Evolutionary conservation across 176 grass and related monocot species (phyloP).

Genomic region (Triticum timopheevii): DNA sequence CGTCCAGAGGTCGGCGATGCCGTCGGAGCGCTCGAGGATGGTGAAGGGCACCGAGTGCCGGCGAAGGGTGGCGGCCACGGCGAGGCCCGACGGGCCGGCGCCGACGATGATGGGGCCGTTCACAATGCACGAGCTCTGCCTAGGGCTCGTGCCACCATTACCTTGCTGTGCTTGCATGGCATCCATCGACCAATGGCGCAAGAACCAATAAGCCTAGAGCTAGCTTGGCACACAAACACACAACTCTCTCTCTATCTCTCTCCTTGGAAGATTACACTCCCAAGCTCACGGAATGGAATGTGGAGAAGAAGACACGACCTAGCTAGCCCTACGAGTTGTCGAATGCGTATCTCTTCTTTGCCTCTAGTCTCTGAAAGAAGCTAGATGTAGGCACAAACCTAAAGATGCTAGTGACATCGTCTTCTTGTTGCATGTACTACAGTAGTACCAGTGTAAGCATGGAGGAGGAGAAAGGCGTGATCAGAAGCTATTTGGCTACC

Average conservation of each 20-base stretch:
- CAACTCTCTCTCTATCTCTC: neutral
- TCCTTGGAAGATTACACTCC: neutral
- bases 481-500: constrained; percentile 30
- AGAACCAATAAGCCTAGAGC: neutral
- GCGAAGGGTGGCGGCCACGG: constrained; percentile 77
- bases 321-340: neutral
- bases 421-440: constrained; percentile 46
- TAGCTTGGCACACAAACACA: constrained; percentile 10
- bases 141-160: constrained; percentile 7
- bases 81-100: constrained; percentile 82
- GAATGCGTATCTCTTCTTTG: neutral
- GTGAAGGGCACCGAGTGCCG: constrained; percentile 52
- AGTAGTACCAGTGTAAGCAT: constrained; percentile 44
- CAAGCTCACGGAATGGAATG: constrained; percentile 26
- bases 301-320: neutral
- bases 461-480: constrained; percentile 31
- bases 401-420: constrained; percentile 30
- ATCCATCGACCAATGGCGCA: neutral
- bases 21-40: constrained; percentile 79
- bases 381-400: constrained; percentile 34
- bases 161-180: constrained; percentile 28
- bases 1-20: constrained; percentile 80
- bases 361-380: constrained; percentile 11
- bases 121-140: constrained; percentile 18
- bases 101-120: constrained; percentile 88